Base-by-base conservation (phyloP, 805 yeast species). In the Zygoascus tannicola region DNA sequence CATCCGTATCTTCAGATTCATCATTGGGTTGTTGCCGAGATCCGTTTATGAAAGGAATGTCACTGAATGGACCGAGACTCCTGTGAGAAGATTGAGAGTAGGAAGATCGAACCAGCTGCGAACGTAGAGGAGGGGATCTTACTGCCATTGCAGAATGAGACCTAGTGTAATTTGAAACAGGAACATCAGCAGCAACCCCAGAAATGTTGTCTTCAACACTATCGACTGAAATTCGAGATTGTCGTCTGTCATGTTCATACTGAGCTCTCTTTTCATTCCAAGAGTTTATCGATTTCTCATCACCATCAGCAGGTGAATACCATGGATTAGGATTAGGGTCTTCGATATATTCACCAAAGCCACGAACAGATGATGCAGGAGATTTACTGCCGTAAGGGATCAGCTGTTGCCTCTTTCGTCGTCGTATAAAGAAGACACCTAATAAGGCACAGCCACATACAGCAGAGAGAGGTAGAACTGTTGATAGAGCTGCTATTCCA, bases 401-500 rank as follows among this genome's bases (percentile, higher is more conserved):
- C 2, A 26, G 20, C 22, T 26, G 32, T 3, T 33, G 15, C n/a
- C 23, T 19, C 32, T 40, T 36, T 35, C 38, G 35, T 18, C 46
- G 30, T 14, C 50, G 53, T 50, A 50, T 49, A 46, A 57, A 40
- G 45, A 57, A 58, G 0, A 58, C 54, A 7, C 59, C 50, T n/a
- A 46, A 56, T 8, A 65, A 63, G 0, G 58, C 62, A 2, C 62
- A 40, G 8, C 68, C 59, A 7, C 63, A 57, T 2, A 71, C 47
- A 3, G 63, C 62, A 12, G 70, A 58, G 1, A 71, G 42, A 3
- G 76, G 75, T 4, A 72, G 57, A 8, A 71, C 54, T 1, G 72
- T 67, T 0, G 76, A 68, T n/a, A 73, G 52, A 1, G 70, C 76
- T 15, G 73, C 74, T 10, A 71, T 57, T 2, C 59, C 57, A 3